These are phyloP conservation scores for Vitis hybrid DNA, from an alignment of 177 flowering plant species.

Conservation along the genomic window DNA sequence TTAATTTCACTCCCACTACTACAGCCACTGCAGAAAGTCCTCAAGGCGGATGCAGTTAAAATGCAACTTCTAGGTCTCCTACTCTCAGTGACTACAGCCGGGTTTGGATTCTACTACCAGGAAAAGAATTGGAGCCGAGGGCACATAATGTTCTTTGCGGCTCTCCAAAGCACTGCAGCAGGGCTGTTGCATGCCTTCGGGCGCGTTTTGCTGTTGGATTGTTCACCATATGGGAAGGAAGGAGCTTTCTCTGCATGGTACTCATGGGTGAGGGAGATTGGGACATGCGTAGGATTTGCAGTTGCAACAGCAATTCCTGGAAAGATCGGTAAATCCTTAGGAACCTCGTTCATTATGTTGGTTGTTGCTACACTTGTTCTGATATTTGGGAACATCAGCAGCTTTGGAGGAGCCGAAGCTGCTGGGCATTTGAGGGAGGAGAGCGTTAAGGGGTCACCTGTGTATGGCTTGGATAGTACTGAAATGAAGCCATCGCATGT, in stretches of 20 bases:
- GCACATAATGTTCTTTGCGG: conserved; percentile 32
- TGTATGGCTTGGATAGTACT: conserved; percentile 12
- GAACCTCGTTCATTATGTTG: conserved; percentile 33
- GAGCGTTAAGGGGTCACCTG: conserved; percentile 26
- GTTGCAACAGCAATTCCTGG: conserved; percentile 39
- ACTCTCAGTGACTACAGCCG: conserved; percentile 35
- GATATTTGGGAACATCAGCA: conserved; percentile 56
- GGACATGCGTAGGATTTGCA: conserved; percentile 48
- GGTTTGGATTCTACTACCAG: conserved; percentile 40
- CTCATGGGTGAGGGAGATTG: conserved; percentile 44
- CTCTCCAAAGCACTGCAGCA: conserved; percentile 41
- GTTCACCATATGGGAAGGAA: conserved; percentile 55
- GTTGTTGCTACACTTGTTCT: conserved; percentile 30
- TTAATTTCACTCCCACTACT: conserved; percentile 43
- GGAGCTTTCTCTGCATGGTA: conserved; percentile 57
- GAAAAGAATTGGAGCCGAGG: conserved; percentile 24
- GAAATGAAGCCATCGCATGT: no score
- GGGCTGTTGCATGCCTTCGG: conserved; percentile 58
- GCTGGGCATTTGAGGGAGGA: conserved; percentile 50
- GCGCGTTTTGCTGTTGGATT: conserved; percentile 48
- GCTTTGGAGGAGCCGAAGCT: conserved; percentile 46
- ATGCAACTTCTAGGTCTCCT: conserved; percentile 59
- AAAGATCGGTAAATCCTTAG: conserved; percentile 32
- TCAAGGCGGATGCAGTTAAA: conserved; percentile 43
- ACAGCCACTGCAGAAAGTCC: conserved; percentile 48